Conservation (phyloP, 257 asterid genomes). For the Forsythia viridissima region DNA sequence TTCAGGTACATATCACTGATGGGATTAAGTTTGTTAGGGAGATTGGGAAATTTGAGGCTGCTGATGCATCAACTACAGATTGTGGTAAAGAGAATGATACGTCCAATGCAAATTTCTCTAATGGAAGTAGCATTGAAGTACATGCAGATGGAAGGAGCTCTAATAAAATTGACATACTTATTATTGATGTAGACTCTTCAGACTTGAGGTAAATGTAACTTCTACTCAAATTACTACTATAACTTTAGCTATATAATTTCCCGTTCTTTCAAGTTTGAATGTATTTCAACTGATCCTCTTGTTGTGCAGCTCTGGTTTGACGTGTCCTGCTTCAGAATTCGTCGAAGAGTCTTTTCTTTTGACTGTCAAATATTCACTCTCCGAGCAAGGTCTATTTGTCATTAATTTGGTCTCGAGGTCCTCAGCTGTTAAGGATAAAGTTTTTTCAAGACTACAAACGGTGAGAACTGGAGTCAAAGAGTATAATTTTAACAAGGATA, state of each 20-base stretch:
- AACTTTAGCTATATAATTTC: not conserved
- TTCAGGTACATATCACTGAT: conserved; percentile 70
- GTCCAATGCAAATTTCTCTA: conserved; percentile 18
- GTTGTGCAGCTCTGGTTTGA: conserved; percentile 75
- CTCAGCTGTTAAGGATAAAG: conserved; percentile 50
- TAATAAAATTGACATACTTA: conserved; percentile 56
- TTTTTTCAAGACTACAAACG: conserved; percentile 65
- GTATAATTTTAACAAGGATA: not conserved
- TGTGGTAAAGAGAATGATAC: conserved; percentile 20
- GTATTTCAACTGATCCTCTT: conserved; percentile 8
- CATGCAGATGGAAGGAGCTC: conserved; percentile 36
- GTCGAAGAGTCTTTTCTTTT: conserved; percentile 76
- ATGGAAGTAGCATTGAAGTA: conserved; percentile 17
- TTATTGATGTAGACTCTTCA: conserved; percentile 91
- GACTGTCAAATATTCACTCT: conserved; percentile 61
- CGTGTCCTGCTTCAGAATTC: conserved; percentile 82
- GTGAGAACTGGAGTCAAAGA: conserved; percentile 40
- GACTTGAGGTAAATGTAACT: conserved; percentile 61
- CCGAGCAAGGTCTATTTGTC: conserved; percentile 75
- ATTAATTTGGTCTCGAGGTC: conserved; percentile 92
- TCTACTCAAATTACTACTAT: not conserved
- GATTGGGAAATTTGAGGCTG: conserved; percentile 38
- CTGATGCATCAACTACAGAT: conserved; percentile 27
- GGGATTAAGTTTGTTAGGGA: conserved; percentile 67
- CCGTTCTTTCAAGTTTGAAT: not conserved